Conservation (phyloP, 1,284 basidiomycete genomes). For the Trametes polyzona region DNA sequence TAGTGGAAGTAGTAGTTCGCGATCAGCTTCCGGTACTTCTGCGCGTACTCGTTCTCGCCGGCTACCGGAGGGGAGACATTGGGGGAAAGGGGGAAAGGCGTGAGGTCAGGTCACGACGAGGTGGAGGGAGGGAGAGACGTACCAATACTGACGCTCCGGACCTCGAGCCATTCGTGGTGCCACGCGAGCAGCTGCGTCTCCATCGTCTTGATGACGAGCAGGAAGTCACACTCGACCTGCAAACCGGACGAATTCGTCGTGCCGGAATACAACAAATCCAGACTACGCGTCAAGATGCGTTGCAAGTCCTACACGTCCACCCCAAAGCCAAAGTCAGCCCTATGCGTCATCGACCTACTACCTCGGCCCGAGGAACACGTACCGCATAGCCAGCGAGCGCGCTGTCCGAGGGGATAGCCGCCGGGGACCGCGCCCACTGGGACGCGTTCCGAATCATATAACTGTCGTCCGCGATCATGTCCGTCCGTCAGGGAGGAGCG, state of each 20-base stretch:
- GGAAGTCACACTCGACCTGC: slow-evolving; percentile 87
- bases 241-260: slow-evolving; percentile 84
- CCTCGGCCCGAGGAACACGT: too few relatives aligned
- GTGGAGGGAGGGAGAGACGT: neutral
- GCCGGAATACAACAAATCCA: slow-evolving; percentile 90
- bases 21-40: slow-evolving; percentile 56
- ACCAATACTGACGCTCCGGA: slow-evolving; percentile 25
- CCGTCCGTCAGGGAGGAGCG: slow-evolving; percentile 11
- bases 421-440: slow-evolving; percentile 70
- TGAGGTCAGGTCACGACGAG: neutral
- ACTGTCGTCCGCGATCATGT: slow-evolving; percentile 42
- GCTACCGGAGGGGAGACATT: too few relatives aligned
- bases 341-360: too few relatives aligned
- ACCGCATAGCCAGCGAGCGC: slow-evolving; percentile 74
- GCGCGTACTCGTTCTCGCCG: slow-evolving; percentile 30
- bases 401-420: slow-evolving; percentile 64
- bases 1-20: slow-evolving; percentile 85
- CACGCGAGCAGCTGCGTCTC: slow-evolving; percentile 80
- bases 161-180: slow-evolving; percentile 62
- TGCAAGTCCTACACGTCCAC: slow-evolving; percentile 83
- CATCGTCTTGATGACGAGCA: slow-evolving; percentile 81
- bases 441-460: slow-evolving; percentile 87
- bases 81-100: too few relatives aligned
- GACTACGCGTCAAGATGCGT: slow-evolving; percentile 84
- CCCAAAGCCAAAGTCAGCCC: too few relatives aligned